Evolutionary conservation across 768 basidiomycete species (phyloP).

Genomic region (Termitomyces sp.): DNA sequence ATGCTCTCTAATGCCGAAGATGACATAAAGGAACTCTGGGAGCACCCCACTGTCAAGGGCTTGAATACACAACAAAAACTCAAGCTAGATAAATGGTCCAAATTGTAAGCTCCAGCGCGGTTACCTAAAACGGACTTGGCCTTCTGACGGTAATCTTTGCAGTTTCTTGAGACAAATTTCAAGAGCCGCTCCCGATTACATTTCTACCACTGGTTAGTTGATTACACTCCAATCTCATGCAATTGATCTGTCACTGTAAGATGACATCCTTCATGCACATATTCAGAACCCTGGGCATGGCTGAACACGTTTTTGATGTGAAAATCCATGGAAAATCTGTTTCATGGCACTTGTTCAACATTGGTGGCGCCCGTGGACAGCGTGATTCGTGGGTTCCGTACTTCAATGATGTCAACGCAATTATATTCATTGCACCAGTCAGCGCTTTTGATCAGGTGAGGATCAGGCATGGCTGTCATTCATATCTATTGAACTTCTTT

Average conservation of each 20-base stretch:
- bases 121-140: no score
- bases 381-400: slow-evolving; percentile 77
- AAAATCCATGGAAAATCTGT: slow-evolving; percentile 73
- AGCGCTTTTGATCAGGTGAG: no score
- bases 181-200: no score
- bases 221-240: slow-evolving; percentile 10
- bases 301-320: slow-evolving; percentile 80
- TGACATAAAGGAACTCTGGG: no score
- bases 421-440: no score
- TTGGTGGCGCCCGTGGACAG: slow-evolving; percentile 67
- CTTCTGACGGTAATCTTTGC: no score
- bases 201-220: no score
- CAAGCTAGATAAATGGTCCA: slow-evolving; percentile 82
- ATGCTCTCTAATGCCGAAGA: no score
- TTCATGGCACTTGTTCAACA: slow-evolving; percentile 69
- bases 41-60: no score
- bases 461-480: no score
- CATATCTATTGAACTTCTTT: no score
- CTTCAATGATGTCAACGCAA: slow-evolving; percentile 53
- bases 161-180: no score
- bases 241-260: slow-evolving; percentile 31
- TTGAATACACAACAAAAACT: slow-evolving; percentile 62
- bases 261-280: slow-evolving; percentile 82
- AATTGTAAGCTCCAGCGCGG: slow-evolving; percentile 62
- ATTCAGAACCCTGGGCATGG: slow-evolving; percentile 88